Base-by-base conservation (phyloP, 2,329 filamentous ascomycete genomes). In the Aureobasidium sp. region DNA sequence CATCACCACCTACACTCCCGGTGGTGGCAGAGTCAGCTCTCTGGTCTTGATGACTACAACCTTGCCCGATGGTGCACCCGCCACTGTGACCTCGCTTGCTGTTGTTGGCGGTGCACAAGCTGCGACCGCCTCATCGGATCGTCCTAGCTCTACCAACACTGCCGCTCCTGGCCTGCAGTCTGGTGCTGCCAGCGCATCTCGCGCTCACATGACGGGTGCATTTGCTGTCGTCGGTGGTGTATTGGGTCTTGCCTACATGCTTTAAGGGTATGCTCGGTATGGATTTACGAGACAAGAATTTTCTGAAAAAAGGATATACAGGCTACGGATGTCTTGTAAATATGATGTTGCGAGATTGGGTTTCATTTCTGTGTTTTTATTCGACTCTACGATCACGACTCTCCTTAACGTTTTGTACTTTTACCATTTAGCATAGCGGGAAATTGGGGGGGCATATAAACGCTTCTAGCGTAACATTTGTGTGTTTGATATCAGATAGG, bases 1-100 rank as follows among this genome's bases (percentile, higher is more conserved):
- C 61, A 65, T 78, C 56, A 77, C 78, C 2, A 81, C 78, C 1
- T 79, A 76, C 66, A 79, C 77, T 1, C 78, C 78, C 4, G 70
- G 67, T 50, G 77, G 73, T 49, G 76, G 73, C 22, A 67, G 64
- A 9, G 73, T 80, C 22, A 75, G 70, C 65, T 70, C 70, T 50
- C 64, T 80, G 31, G 70, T 75, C 33, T 65, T 79, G 19, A 54
- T 66, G 42, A 76, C 73, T 5, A 72, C 71, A 1, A 69, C 66
- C 12, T 64, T 73, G 15, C 64, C 72, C 9, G 68, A 74, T 60
- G 74, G 74, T 17, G 62, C 70, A 37, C 71, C 67, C 3, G 71
- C 68, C 39, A 78, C 76, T 1, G 70, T 78, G 57, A 80, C 78
- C 19, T 76, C 73, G 53, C 77, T 74, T 64, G 75, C 74, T 0